phyloP scores from a whole-genome alignment of 2,329 filamentous ascomycete genomes.

The Beauveria caledonica region DNA sequence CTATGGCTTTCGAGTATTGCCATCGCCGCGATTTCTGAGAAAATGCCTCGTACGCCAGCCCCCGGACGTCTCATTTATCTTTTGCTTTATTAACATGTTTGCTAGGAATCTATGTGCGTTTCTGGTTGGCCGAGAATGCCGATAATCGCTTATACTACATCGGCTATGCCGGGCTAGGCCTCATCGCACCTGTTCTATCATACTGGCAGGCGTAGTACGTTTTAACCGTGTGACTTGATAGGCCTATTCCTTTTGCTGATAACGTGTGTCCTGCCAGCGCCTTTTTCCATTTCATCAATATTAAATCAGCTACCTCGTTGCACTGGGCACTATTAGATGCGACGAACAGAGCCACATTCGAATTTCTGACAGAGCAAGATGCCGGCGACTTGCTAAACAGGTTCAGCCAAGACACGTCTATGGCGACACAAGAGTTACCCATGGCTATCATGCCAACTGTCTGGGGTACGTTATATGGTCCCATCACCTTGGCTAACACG shows the following conservation, averaged over 20 bases:
- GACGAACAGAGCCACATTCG: slow-evolving; percentile 11
- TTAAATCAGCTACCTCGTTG: not conserved
- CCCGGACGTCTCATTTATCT: too few species aligned
- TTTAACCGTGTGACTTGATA: not conserved
- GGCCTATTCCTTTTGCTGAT: too few species aligned
- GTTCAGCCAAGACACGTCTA: slow-evolving; percentile 21
- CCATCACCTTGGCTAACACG: not conserved
- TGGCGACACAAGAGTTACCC: slow-evolving; percentile 19
- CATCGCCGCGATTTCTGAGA: not conserved
- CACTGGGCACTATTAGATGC: not conserved
- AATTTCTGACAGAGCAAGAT: slow-evolving; percentile 14
- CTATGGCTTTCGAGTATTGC: not conserved
- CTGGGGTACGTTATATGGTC: not conserved
- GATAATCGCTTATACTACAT: slow-evolving; percentile 10
- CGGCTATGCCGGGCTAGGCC: not conserved
- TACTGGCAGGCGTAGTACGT: not conserved
- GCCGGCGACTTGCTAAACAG: slow-evolving; percentile 10
- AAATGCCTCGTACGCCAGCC: not conserved
- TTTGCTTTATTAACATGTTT: not conserved
- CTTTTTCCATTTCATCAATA: not conserved
- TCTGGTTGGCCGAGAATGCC: slow-evolving; percentile 11
- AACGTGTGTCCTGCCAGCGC: not conserved
- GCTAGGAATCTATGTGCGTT: not conserved
- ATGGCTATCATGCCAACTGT: slow-evolving; percentile 15
- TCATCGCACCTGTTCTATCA: not conserved